phyloP scores from a whole-genome alignment of 441 rosid genomes.

The Corymbia citriodora region DNA sequence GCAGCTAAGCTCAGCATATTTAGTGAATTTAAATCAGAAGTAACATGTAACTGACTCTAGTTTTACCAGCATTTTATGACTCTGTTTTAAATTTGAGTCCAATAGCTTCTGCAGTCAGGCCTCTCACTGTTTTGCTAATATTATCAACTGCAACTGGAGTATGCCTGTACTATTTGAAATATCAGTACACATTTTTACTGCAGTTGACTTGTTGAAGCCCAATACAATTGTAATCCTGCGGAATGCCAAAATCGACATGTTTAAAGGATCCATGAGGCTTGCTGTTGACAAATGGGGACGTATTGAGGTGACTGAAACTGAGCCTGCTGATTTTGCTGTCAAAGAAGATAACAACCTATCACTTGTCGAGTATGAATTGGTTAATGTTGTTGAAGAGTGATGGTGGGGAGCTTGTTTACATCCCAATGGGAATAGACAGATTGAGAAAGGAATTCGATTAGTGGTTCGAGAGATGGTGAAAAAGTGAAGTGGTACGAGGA shows the following conservation, averaged over 20 bases:
- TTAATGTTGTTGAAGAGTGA: slow-evolving; percentile 12
- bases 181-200: not conserved
- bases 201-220: slow-evolving; percentile 11
- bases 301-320: slow-evolving; percentile 7
- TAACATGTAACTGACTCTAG: not conserved
- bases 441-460: not conserved
- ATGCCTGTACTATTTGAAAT: not conserved
- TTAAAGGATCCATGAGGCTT: slow-evolving; percentile 19
- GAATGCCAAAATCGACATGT: slow-evolving; percentile 13
- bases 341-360: slow-evolving; percentile 10
- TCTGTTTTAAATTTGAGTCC: not conserved
- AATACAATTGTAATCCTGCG: slow-evolving; percentile 3
- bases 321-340: slow-evolving; percentile 5
- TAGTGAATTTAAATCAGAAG: not conserved
- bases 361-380: slow-evolving; percentile 10
- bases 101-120: not conserved
- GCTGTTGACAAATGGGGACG: slow-evolving; percentile 15
- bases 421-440: not conserved
- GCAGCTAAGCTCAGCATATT: not conserved
- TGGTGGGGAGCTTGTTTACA: not conserved
- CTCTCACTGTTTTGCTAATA: not conserved
- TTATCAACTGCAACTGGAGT: not conserved
- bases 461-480: not conserved
- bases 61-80: not conserved
- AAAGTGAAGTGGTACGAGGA: not conserved